These are phyloP conservation scores for Dactylorhiza incarnata DNA, from an alignment of 106 monocot genomes.

Conservation along the genomic window DNA sequence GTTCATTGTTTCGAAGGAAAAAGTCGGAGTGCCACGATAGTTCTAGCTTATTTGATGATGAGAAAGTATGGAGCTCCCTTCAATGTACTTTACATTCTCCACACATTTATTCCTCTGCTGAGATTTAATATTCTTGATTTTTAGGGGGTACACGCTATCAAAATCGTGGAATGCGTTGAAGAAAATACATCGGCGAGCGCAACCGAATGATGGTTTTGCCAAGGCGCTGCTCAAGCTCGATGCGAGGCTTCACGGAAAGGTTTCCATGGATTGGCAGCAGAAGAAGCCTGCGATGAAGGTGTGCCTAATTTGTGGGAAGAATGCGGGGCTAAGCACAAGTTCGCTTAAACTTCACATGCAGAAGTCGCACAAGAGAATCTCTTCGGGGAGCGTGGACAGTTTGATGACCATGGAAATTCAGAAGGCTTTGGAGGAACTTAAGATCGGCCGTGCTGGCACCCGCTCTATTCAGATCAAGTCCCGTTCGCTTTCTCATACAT, in stretches of 20 bases:
- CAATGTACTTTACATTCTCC: not conserved
- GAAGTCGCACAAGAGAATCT: slow-evolving; percentile 58
- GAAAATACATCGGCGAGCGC: slow-evolving; percentile 67
- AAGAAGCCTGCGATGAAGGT: slow-evolving; percentile 73
- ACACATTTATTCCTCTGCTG: not conserved
- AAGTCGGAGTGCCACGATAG: slow-evolving; percentile 86
- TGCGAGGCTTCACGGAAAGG: slow-evolving; percentile 44
- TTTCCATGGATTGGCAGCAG: slow-evolving; percentile 90
- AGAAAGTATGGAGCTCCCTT: slow-evolving; percentile 50
- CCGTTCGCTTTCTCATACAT: slow-evolving; percentile 9
- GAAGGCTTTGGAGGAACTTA: slow-evolving; percentile 43
- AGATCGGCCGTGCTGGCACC: slow-evolving; percentile 26
- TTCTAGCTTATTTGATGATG: slow-evolving; percentile 77
- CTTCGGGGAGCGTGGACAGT: slow-evolving; percentile 84
- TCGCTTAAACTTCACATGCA: slow-evolving; percentile 89
- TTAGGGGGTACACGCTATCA: slow-evolving; percentile 50
- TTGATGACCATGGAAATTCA: slow-evolving; percentile 71
- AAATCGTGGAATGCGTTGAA: slow-evolving; percentile 75
- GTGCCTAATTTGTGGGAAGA: slow-evolving; percentile 80
- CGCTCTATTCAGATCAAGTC: slow-evolving; percentile 29
- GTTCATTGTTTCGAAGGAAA: slow-evolving; percentile 96
- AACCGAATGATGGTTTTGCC: slow-evolving; percentile 88
- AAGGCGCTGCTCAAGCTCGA: slow-evolving; percentile 59
- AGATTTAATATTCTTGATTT: not conserved
- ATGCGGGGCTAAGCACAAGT: slow-evolving; percentile 79